These are phyloP conservation scores for Microstroma glucosiphilum DNA, from an alignment of 1,284 basidiomycete species.

Conservation along the genomic window DNA sequence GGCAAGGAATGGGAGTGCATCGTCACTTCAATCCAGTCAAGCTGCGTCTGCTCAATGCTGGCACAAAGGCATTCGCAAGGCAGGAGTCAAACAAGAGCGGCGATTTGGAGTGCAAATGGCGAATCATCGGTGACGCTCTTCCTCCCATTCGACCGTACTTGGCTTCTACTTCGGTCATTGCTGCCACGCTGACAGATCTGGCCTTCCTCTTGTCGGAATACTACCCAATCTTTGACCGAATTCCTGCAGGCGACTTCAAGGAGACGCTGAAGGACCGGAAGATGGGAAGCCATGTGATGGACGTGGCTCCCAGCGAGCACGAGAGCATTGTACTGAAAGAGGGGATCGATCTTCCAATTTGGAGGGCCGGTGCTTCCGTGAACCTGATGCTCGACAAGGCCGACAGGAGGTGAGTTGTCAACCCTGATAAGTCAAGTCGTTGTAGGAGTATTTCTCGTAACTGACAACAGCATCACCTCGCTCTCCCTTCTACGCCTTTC, in stretches of 20 bases:
- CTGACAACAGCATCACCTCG: not conserved
- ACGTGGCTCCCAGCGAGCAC: constrained; percentile 35
- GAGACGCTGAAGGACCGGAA: constrained; percentile 24
- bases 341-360: constrained; percentile 38
- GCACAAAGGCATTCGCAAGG: constrained; percentile 68
- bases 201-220: constrained; percentile 56
- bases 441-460: not conserved
- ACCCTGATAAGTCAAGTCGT: constrained; percentile 23
- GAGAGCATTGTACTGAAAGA: constrained; percentile 31
- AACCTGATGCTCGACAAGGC: constrained; percentile 51
- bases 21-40: constrained; percentile 61
- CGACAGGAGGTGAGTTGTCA: constrained; percentile 24
- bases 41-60: constrained; percentile 80
- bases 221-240: constrained; percentile 37
- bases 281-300: constrained; percentile 43
- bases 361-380: constrained; percentile 43
- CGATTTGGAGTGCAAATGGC: constrained; percentile 59
- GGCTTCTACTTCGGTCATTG: constrained; percentile 61
- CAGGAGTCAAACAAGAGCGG: constrained; percentile 56
- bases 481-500: constrained; percentile 1
- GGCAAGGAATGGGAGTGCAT: constrained; percentile 33
- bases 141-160: constrained; percentile 75
- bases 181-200: constrained; percentile 61
- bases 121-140: constrained; percentile 77
- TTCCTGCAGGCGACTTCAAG: constrained; percentile 23